These are phyloP conservation scores for Calvatia gigantea DNA, from an alignment of 768 basidiomycete species.

Conservation along the genomic window DNA sequence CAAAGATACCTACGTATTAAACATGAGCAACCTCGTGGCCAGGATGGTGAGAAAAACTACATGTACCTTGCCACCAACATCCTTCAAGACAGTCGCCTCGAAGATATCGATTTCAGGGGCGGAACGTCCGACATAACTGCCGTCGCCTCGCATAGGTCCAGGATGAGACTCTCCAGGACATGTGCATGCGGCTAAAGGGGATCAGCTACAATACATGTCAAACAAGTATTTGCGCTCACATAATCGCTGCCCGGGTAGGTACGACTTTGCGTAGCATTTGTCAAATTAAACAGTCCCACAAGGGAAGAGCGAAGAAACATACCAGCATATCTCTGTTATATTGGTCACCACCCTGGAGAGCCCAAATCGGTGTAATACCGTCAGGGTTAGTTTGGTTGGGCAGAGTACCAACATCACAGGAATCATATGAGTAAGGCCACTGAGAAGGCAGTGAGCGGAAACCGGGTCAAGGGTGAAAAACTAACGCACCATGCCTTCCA, in stretches of 20 bases:
- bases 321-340: conserved; percentile 34
- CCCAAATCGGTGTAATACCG: conserved; percentile 39
- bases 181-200: conserved; percentile 30
- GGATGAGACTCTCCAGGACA: conserved; percentile 40
- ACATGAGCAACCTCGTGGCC: background rate
- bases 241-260: conserved; percentile 59
- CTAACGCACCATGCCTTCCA: conserved; percentile 54
- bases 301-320: conserved; percentile 6
- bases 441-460: background rate
- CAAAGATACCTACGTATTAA: conserved; percentile 37
- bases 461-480: background rate
- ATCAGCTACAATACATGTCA: background rate
- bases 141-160: conserved; percentile 38
- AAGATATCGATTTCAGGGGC: conserved; percentile 70
- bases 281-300: background rate
- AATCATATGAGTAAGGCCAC: conserved; percentile 71
- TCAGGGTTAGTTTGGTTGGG: conserved; percentile 74
- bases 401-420: conserved; percentile 78
- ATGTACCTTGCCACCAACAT: conserved; percentile 24
- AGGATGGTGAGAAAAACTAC: background rate
- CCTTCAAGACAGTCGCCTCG: conserved; percentile 41
- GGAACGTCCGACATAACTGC: conserved; percentile 52
- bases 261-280: conserved; percentile 39
- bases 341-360: conserved; percentile 37
- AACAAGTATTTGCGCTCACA: conserved; percentile 17